These are phyloP conservation scores for Nicotiana sylvestris DNA, from an alignment of 257 asterid species.

Conservation along the genomic window DNA sequence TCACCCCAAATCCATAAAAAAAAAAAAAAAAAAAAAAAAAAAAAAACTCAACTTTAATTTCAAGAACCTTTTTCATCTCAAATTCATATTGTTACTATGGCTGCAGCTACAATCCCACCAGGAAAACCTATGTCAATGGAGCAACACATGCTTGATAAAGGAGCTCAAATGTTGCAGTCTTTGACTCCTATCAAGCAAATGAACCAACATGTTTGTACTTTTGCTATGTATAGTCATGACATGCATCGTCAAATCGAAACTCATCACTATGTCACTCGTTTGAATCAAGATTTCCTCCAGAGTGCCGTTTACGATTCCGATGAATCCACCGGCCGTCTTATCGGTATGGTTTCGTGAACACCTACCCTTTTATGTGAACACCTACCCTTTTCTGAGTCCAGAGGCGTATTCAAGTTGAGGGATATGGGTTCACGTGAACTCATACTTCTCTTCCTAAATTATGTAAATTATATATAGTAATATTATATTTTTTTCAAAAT, in stretches of 20 bases:
- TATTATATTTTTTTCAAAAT: no score
- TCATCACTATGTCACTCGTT: conserved; percentile 52
- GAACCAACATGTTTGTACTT: conserved; percentile 74
- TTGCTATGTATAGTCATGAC: conserved; percentile 76
- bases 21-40: no score
- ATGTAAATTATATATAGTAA: no score
- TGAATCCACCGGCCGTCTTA: conserved; percentile 56
- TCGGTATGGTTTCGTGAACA: conserved; percentile 33
- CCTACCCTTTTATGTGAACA: no score
- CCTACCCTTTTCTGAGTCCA: no score
- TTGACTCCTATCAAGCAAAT: conserved; percentile 63
- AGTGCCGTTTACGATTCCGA: conserved; percentile 85
- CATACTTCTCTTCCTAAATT: no score
- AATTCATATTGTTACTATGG: background rate
- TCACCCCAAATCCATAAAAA: background rate
- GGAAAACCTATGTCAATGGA: conserved; percentile 54
- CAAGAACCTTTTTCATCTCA: background rate
- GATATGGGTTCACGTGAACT: no score
- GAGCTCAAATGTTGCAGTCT: conserved; percentile 66
- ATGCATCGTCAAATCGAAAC: conserved; percentile 72
- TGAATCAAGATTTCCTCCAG: conserved; percentile 70
- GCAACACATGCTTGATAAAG: conserved; percentile 50
- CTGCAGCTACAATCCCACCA: conserved; percentile 36
- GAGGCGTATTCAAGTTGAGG: no score
- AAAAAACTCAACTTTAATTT: no score